phyloP scores from a whole-genome alignment of 2,329 filamentous ascomycete species.

The Helminthosporium solani region DNA sequence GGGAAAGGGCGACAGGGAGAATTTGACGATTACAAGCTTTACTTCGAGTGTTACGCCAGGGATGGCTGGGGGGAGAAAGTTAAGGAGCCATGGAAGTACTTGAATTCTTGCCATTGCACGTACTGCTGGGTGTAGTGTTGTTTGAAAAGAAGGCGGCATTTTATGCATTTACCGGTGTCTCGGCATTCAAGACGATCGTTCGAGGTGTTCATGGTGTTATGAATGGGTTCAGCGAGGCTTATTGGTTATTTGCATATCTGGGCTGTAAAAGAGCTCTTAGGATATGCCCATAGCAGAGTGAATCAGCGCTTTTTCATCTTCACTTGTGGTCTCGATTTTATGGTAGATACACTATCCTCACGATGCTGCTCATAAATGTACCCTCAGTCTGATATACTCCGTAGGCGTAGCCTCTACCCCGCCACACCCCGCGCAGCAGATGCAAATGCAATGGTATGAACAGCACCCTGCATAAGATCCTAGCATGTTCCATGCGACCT shows the following conservation, averaged over 20 bases:
- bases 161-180: background rate
- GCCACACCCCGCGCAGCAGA: too few species aligned
- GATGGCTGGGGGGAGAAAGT: constrained; percentile 35
- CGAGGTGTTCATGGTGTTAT: background rate
- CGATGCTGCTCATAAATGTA: too few species aligned
- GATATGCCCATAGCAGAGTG: too few species aligned
- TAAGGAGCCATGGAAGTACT: constrained; percentile 42
- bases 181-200: background rate
- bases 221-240: too few species aligned
- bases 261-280: background rate
- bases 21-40: constrained; percentile 44
- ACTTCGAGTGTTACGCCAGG: constrained; percentile 43
- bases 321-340: too few species aligned
- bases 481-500: background rate
- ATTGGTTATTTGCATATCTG: background rate
- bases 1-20: constrained; percentile 43
- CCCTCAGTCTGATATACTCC: too few species aligned
- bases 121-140: background rate
- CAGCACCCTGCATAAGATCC: background rate
- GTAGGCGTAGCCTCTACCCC: too few species aligned
- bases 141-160: background rate
- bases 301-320: too few species aligned
- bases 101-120: background rate
- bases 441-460: too few species aligned
- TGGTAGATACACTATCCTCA: too few species aligned